Base-by-base conservation (phyloP, 2,329 filamentous ascomycete genomes). In the Colletotrichum liaoningense region DNA sequence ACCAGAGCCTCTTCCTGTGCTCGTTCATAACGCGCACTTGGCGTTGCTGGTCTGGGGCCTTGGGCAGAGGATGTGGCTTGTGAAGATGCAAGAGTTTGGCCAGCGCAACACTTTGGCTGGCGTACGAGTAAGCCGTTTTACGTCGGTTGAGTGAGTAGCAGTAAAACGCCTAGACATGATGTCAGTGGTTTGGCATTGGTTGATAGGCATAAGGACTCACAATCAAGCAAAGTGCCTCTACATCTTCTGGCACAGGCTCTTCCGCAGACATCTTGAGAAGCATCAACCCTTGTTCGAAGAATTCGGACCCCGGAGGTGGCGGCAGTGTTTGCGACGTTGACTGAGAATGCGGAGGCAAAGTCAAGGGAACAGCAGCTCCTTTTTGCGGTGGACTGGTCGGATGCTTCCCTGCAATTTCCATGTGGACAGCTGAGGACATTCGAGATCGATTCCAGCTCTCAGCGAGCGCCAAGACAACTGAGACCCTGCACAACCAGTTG, bases 401-500 rank as follows among this genome's bases (percentile, higher is more conserved):
- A 49, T 49, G 42, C 19, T 49, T 49, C 7, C 19, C 42, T 0
- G 42, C 42, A 5, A 22, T n/a, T 9, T 49, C 42, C 42, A 49
- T 49, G 42, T 49, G 42, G 7, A 49, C 57, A 6, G 54, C 52
- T 11, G 49, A 54, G 1, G 38, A 49, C 33, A 67, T 64, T 4
- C 63, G 62, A 2, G 74, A 70, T 12, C 63, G 49, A 52, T 72
- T 73, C 66, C 73, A 76, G 14, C 72, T 67, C 59, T 76, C 75
- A 7, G 70, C 76, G 9, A 77, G 54, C 1, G 76, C 75, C n/a
- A 77, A 52, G 11, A 77, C 69, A 1, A 76, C 64, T 7, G 75
- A 77, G 1, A 74, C 73, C 9, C 73, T 58, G 42, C 73, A 76
- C 2, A 76, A 66, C 76, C 76, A 77, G 42, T 75, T 76, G 11